These are phyloP conservation scores for Davidsoniella neocaledoniae DNA, from an alignment of 2,329 filamentous ascomycete genomes.

Conservation along the genomic window DNA sequence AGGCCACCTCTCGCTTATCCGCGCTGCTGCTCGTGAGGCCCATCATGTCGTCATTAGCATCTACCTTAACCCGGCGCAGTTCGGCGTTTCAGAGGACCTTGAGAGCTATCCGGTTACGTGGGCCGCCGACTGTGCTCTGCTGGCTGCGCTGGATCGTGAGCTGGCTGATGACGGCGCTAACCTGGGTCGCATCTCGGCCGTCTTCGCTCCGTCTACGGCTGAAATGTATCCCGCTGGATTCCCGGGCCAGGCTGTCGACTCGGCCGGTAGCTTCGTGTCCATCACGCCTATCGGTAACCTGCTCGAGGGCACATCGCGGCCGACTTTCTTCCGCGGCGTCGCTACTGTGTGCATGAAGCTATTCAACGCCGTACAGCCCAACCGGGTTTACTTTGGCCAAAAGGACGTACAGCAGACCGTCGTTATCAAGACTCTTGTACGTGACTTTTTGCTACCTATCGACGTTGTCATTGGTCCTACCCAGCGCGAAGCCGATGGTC, in stretches of 20 bases:
- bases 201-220: slow-evolving; percentile 70
- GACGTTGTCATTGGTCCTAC: slow-evolving; percentile 61
- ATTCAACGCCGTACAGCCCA: slow-evolving; percentile 36
- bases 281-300: slow-evolving; percentile 71
- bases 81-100: slow-evolving; percentile 77
- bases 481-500: slow-evolving; percentile 57
- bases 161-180: slow-evolving; percentile 44
- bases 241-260: slow-evolving; percentile 54
- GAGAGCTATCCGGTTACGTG: slow-evolving; percentile 81
- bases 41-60: slow-evolving; percentile 79
- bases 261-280: slow-evolving; percentile 75
- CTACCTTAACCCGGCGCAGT: slow-evolving; percentile 95
- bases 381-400: slow-evolving; percentile 79
- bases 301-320: slow-evolving; percentile 69
- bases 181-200: slow-evolving; percentile 55
- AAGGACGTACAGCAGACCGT: slow-evolving; percentile 97
- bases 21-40: slow-evolving; percentile 67
- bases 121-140: slow-evolving; percentile 53
- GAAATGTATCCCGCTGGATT: slow-evolving; percentile 79
- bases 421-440: slow-evolving; percentile 70
- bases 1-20: slow-evolving; percentile 75
- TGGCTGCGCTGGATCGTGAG: slow-evolving; percentile 54
- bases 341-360: slow-evolving; percentile 88
- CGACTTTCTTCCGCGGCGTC: slow-evolving; percentile 92
- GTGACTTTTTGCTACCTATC: slow-evolving; percentile 68